phyloP scores from a whole-genome alignment of 2,329 filamentous ascomycete species.

The Paracoccidioides lutzii region DNA sequence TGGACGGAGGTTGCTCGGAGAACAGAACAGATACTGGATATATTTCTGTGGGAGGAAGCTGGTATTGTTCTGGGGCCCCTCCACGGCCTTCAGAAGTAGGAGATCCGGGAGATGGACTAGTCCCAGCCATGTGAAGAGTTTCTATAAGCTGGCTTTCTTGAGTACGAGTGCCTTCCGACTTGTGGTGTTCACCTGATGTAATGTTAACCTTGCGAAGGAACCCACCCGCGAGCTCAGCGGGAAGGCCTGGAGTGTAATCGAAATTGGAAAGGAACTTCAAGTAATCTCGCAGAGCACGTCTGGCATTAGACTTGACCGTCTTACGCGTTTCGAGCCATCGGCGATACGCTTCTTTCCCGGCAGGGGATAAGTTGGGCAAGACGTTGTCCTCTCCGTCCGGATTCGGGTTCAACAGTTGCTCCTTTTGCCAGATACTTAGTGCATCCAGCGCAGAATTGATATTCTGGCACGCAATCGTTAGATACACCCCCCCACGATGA shows the following conservation, averaged over 20 bases:
- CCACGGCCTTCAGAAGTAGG: conserved; percentile 10
- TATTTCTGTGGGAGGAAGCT: conserved; percentile 38
- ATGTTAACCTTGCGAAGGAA: conserved; percentile 47
- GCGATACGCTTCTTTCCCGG: conserved; percentile 36
- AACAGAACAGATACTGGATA: conserved; percentile 56
- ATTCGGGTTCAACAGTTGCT: conserved; percentile 1
- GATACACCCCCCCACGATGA: conserved; percentile 58
- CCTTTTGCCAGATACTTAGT: conserved; percentile 15
- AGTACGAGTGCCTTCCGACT: conserved; percentile 20
- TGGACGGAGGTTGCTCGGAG: conserved; percentile 50
- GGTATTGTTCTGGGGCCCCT: conserved; percentile 25
- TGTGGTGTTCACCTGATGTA: conserved; percentile 38
- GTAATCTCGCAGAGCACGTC: conserved; percentile 63
- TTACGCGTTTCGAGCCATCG: conserved; percentile 50
- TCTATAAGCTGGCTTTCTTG: conserved; percentile 12
- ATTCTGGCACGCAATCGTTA: conserved; percentile 56
- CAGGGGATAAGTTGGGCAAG: conserved; percentile 24
- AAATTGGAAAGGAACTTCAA: conserved; percentile 58
- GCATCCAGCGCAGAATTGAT: conserved; percentile 46
- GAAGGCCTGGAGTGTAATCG: conserved; percentile 63
- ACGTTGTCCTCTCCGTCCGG: conserved; percentile 13
- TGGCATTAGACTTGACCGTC: conserved; percentile 59
- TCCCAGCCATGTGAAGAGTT: conserved; percentile 16
- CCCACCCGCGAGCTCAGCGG: conserved; percentile 40
- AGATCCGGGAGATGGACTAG: background rate